These are phyloP conservation scores for Penicillium sp. DNA, from an alignment of 2,329 filamentous ascomycete species.

Conservation along the genomic window DNA sequence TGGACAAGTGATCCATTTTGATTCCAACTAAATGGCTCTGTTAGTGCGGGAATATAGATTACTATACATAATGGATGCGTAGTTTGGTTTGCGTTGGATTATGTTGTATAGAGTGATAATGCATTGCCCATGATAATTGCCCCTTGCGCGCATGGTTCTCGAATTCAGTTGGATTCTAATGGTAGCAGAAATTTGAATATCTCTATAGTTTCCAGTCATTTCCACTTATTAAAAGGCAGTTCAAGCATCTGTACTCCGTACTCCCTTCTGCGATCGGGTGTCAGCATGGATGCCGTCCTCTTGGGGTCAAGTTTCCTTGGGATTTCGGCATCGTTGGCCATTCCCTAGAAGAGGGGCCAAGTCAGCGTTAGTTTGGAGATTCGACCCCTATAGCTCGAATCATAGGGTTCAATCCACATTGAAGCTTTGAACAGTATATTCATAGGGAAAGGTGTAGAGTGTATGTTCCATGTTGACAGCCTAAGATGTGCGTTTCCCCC, in stretches of 20 bases:
- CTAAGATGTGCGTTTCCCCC: neutral
- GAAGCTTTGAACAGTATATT: neutral
- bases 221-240: neutral
- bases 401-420: neutral
- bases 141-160: neutral
- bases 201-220: neutral
- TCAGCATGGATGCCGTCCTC: neutral
- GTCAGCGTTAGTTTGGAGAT: neutral
- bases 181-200: neutral
- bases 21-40: neutral
- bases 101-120: neutral
- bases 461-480: neutral
- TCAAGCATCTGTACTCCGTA: neutral
- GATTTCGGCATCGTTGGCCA: neutral
- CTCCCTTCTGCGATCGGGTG: too few species aligned
- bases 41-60: too few species aligned
- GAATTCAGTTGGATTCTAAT: neutral
- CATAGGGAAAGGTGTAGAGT: neutral
- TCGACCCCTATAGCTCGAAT: neutral
- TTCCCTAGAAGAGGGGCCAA: neutral
- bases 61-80: neutral
- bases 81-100: neutral
- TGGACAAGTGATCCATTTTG: neutral
- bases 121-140: neutral
- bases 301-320: neutral